These are phyloP conservation scores for Pythium biforme DNA, from an alignment of 352 stramenopile genomes.

Conservation along the genomic window DNA sequence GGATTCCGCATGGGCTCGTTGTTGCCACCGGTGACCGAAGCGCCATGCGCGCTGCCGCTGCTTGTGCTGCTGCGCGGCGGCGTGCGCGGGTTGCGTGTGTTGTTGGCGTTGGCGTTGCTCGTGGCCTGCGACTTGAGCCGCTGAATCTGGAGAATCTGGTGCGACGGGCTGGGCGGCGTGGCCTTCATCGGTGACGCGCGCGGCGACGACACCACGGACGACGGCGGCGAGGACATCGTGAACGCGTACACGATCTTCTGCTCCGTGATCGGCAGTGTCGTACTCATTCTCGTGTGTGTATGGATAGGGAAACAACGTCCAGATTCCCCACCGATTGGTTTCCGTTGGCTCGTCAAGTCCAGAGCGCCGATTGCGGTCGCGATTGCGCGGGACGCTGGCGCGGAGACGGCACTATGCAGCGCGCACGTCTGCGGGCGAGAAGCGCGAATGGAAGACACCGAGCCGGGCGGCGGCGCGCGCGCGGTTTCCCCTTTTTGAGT, in stretches of 20 bases:
- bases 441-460: no score
- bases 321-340: no score
- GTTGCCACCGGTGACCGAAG: slow-evolving; percentile 5
- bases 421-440: no score
- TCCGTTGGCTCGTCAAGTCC: no score
- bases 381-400: no score
- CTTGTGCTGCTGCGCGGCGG: slow-evolving; percentile 6
- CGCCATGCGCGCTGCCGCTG: not conserved
- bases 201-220: no score
- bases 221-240: slow-evolving; percentile 14
- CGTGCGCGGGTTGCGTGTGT: slow-evolving; percentile 10
- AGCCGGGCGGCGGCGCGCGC: no score
- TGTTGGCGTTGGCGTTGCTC: slow-evolving; percentile 2
- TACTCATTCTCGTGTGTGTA: slow-evolving; percentile 16
- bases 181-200: slow-evolving; percentile 10
- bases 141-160: slow-evolving; percentile 51
- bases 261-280: slow-evolving; percentile 23
- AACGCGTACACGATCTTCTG: slow-evolving; percentile 24
- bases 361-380: no score
- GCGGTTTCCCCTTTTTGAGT: no score
- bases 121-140: slow-evolving; percentile 34
- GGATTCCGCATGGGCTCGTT: slow-evolving; percentile 52
- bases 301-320: no score
- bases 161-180: slow-evolving; percentile 17
- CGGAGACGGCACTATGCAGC: no score